Percentiles rank a stretch among this genome's conserved stretches.
Conservation (phyloP, 75 land plant genomes). For the Azolla pinnata region DNA sequence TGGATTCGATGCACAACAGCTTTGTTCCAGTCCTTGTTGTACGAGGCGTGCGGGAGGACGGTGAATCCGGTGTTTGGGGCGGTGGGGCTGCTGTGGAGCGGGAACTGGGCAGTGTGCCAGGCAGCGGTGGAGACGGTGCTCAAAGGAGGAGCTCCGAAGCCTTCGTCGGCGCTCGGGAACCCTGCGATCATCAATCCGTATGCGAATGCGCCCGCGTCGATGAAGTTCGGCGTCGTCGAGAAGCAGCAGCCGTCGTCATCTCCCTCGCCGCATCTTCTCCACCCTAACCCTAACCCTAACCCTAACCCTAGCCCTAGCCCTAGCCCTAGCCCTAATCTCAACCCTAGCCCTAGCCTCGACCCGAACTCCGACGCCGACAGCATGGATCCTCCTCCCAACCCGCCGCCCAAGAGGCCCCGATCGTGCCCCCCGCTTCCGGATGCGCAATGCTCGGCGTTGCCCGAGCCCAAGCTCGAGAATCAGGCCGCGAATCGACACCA, state of each 20-base stretch:
- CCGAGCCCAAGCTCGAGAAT: not conserved
- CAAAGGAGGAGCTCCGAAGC: slow-evolving; percentile 43
- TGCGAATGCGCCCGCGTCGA: no score
- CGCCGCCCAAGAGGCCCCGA: not conserved
- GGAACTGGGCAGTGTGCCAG: slow-evolving; percentile 79
- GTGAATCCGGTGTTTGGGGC: slow-evolving; percentile 86
- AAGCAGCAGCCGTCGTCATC: no score
- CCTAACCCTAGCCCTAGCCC: not conserved
- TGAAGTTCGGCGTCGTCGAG: no score
- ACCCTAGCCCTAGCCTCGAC: not conserved
- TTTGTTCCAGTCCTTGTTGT: slow-evolving; percentile 70
- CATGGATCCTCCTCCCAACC: not conserved
- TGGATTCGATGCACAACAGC: slow-evolving; percentile 26
- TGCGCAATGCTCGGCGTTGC: not conserved
- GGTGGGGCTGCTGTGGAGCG: slow-evolving; percentile 70
- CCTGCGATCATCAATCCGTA: not conserved
- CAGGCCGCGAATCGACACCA: not conserved
- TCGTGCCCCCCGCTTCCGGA: not conserved
- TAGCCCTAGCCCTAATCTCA: not conserved
- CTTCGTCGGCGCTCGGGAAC: slow-evolving; percentile 16
- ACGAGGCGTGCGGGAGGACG: slow-evolving; percentile 76
- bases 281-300: not conserved
- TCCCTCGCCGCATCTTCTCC: not conserved
- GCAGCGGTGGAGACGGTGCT: slow-evolving; percentile 79
- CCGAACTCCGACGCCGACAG: not conserved